phyloP scores from a whole-genome alignment of 2,329 filamentous ascomycete species.

The Aspergillus sp. region DNA sequence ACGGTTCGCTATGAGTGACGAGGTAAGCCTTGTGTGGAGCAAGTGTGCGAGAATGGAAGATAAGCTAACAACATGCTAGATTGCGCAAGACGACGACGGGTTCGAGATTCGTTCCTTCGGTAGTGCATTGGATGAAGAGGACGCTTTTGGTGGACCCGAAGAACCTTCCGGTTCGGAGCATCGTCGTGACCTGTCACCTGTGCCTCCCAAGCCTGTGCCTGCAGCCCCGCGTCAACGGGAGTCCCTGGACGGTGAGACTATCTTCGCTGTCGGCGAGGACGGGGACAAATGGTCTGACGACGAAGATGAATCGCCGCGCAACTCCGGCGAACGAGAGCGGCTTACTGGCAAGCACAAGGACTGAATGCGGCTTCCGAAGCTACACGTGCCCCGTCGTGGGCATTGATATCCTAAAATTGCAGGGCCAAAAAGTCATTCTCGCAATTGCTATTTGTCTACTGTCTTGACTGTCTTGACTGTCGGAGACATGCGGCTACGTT shows the following conservation, averaged over 20 bases:
- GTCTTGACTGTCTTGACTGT: conserved; percentile 20
- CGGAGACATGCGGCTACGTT: background rate
- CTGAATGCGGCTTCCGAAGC: background rate
- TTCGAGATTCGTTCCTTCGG: conserved; percentile 95
- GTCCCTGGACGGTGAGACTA: conserved; percentile 84
- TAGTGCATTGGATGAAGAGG: conserved; percentile 68
- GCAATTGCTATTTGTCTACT: background rate
- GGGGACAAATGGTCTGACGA: conserved; percentile 80
- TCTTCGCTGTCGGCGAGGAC: conserved; percentile 88
- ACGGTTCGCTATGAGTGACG: conserved; percentile 97
- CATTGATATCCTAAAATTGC: background rate
- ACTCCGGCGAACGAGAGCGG: conserved; percentile 53
- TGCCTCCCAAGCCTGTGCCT: conserved; percentile 55
- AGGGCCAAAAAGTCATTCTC: background rate
- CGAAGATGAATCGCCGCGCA: conserved; percentile 57
- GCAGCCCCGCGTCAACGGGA: conserved; percentile 56
- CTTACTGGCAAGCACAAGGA: conserved; percentile 53
- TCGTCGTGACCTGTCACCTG: conserved; percentile 41
- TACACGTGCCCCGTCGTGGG: background rate
- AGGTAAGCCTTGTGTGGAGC: conserved; percentile 53
- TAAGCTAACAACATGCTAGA: conserved; percentile 49
- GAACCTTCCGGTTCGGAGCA: conserved; percentile 33
- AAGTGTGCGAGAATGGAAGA: background rate
- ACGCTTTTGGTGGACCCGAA: conserved; percentile 46
- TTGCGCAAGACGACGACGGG: conserved; percentile 96